A percentile compares a stretch with the other conserved stretches of the same genome.
These are phyloP conservation scores for Podila verticillata DNA, from an alignment of 192 early-diverging fungal species.

Conservation along the genomic window DNA sequence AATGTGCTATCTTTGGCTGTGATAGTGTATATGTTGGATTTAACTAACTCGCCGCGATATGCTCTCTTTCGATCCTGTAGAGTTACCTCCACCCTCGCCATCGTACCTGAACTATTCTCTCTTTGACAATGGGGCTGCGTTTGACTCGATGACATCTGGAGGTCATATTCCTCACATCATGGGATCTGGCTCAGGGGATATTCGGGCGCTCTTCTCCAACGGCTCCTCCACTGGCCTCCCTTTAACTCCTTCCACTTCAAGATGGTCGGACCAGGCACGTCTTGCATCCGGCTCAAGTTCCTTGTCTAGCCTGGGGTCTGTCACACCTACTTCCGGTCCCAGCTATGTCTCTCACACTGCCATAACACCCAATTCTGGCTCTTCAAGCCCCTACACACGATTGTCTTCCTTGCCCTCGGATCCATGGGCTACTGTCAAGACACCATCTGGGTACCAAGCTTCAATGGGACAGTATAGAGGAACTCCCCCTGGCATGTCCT, in stretches of 20 bases:
- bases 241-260: constrained; percentile 17
- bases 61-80: not conserved
- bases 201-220: constrained; percentile 20
- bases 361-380: constrained; percentile 1
- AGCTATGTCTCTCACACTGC: constrained; percentile 1
- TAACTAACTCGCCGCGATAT: not conserved
- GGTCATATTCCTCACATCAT: not conserved
- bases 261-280: constrained; percentile 39
- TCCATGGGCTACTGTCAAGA: constrained; percentile 25
- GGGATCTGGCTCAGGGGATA: constrained; percentile 10
- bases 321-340: constrained; percentile 1
- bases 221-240: constrained; percentile 1
- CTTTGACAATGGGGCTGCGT: constrained; percentile 21
- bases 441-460: constrained; percentile 12
- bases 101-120: constrained; percentile 24
- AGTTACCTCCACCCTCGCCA: not conserved
- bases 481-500: constrained; percentile 6
- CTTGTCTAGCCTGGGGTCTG: constrained; percentile 8
- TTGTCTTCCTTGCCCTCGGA: constrained; percentile 19
- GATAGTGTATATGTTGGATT: not conserved
- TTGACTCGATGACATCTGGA: not conserved
- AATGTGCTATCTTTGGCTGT: not conserved
- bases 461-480: constrained; percentile 35
- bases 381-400: constrained; percentile 9
- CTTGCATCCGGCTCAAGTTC: constrained; percentile 1